Percentiles rank a stretch among this genome's conserved stretches.
Conservation (phyloP, 83 land plant species). For the Thuja plicata region DNA sequence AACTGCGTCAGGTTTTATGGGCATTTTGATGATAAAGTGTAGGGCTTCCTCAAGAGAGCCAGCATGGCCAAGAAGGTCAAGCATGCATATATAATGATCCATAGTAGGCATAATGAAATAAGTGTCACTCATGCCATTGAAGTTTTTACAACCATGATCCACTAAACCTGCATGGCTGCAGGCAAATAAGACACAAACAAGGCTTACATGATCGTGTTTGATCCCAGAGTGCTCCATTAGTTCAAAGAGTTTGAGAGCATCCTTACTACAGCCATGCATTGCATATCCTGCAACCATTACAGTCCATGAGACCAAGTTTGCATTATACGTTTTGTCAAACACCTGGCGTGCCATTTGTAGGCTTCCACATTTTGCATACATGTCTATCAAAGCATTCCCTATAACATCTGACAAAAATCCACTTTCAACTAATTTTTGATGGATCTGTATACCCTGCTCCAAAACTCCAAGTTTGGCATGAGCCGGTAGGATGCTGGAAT, state of each 20-base stretch:
- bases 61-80: slow-evolving; percentile 22
- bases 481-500: background rate
- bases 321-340: background rate
- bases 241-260: slow-evolving; percentile 8
- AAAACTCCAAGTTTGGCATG: slow-evolving; percentile 1
- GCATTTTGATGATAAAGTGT: slow-evolving; percentile 12
- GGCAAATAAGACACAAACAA: slow-evolving; percentile 47
- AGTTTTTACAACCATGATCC: slow-evolving; percentile 35
- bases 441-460: slow-evolving; percentile 6
- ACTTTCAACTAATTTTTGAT: background rate
- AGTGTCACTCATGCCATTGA: slow-evolving; percentile 33
- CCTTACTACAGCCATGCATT: slow-evolving; percentile 4
- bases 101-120: slow-evolving; percentile 37
- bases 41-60: slow-evolving; percentile 13
- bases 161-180: slow-evolving; percentile 62
- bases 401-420: slow-evolving; percentile 3
- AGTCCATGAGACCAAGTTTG: background rate
- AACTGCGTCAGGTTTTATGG: slow-evolving; percentile 7
- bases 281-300: slow-evolving; percentile 5
- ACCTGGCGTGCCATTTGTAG: background rate
- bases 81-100: slow-evolving; percentile 16
- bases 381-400: slow-evolving; percentile 3
- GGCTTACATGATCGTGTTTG: slow-evolving; percentile 23
- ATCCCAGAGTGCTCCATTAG: background rate
- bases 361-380: slow-evolving; percentile 16